A percentile compares a stretch with the other conserved stretches of the same genome.
Conservation (phyloP, 345 rosid genomes). For the Geranium brycei region DNA sequence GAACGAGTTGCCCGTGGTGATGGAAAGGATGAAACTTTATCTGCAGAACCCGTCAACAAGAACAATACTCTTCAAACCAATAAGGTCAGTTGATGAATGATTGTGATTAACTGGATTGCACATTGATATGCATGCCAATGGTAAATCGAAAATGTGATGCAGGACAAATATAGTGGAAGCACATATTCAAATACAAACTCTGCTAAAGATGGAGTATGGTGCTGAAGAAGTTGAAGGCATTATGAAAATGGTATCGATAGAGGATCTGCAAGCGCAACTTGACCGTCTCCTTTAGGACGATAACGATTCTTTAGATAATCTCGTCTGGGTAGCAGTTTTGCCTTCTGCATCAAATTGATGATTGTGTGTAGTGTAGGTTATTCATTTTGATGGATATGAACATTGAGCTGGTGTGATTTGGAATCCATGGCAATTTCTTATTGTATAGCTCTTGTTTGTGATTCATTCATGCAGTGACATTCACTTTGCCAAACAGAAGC, state of each 20-base stretch:
- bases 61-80: slow-evolving; percentile 81
- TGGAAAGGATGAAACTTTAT: slow-evolving; percentile 86
- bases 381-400: too few species aligned
- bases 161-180: slow-evolving; percentile 98
- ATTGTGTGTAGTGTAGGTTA: too few species aligned
- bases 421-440: too few species aligned
- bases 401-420: too few species aligned
- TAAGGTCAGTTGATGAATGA: slow-evolving; percentile 31
- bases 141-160: slow-evolving; percentile 7
- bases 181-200: slow-evolving; percentile 60
- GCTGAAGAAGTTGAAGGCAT: slow-evolving; percentile 45
- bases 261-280: slow-evolving; percentile 63
- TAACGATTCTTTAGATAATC: background rate
- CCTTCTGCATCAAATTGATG: too few species aligned
- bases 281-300: slow-evolving; percentile 41
- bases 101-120: too few species aligned
- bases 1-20: slow-evolving; percentile 57
- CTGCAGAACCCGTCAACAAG: slow-evolving; percentile 75
- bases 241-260: slow-evolving; percentile 49
- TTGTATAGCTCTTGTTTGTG: too few species aligned
- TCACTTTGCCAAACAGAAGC: too few species aligned
- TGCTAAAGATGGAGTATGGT: slow-evolving; percentile 66
- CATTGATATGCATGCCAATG: background rate
- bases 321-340: too few species aligned
- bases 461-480: too few species aligned